Evolutionary conservation across 2,329 filamentous ascomycete genomes (phyloP), one percentile per base, ranked within the genome.

Genomic region (Pestalotiopsis sp.): DNA sequence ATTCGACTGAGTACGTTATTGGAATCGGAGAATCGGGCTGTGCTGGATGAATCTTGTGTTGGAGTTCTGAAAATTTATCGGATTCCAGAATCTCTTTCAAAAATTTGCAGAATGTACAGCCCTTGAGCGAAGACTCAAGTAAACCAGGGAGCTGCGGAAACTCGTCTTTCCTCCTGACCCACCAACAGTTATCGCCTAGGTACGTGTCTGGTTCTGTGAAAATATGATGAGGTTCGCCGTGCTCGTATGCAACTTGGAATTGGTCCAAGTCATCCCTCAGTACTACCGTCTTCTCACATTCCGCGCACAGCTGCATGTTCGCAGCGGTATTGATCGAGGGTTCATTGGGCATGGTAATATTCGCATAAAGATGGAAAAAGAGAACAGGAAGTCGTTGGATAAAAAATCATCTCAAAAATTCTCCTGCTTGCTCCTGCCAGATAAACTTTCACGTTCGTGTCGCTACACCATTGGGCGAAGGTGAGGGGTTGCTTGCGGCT

Each of bases 1-100:
- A 52, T 0, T 0, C 1, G n/a, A 49, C 17, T 0, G 0, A 0
- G 17, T 52, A 52, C 9, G 7, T 3, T 17, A 45, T 45, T 17
- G 13, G 39, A 2, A 45, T 45, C 39, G 39, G 13, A 17, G 39
- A 45, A 17, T 45, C 39, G 39, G 17, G 39, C 5, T 2, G 39
- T 45, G 39, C 39, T 5, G 39, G 39, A 17, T 45, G 39, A 45
- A 45, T 45, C 12, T 45, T 17, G 17, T 6, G 13, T 13, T 17
- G 12, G 39, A 45, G 1, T 4, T 13, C 39, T 5, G 39, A 13
- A 13, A 45, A 13, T 45, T 45, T 13, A 45, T 45, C 39, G 39
- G 39, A 52, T n/a, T n/a, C n/a, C 45, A 52, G 45, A 20, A 20
- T 52, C 3, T 52, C 1, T 52, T 7, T 20, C 4, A 52, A 9